These are phyloP conservation scores for Boechera divaricarpa DNA, from an alignment of 345 rosid genomes.

Conservation along the genomic window DNA sequence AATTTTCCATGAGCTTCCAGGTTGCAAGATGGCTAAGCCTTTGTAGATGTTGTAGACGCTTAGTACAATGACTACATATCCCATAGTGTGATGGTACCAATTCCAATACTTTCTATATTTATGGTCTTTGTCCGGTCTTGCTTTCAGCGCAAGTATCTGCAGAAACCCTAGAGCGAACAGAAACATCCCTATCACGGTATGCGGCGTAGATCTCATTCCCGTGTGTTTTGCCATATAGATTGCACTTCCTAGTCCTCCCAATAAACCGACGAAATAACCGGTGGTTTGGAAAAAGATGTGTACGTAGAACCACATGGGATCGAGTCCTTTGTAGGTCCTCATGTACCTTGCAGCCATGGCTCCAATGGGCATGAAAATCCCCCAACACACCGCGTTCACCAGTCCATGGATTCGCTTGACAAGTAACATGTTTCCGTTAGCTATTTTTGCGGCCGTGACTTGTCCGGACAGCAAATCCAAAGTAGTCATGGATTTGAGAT, in stretches of 20 bases:
- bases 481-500: slow-evolving; percentile 64
- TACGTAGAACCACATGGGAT: slow-evolving; percentile 60
- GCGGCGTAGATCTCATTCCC: not conserved
- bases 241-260: slow-evolving; percentile 40
- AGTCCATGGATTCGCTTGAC: slow-evolving; percentile 66
- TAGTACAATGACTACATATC: slow-evolving; percentile 61
- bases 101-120: slow-evolving; percentile 74
- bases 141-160: not conserved
- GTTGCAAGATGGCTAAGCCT: slow-evolving; percentile 66
- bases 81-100: slow-evolving; percentile 65
- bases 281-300: slow-evolving; percentile 61
- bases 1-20: slow-evolving; percentile 65
- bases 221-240: slow-evolving; percentile 21
- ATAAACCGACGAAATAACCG: slow-evolving; percentile 60
- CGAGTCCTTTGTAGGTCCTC: slow-evolving; percentile 64
- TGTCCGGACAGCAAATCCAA: slow-evolving; percentile 64
- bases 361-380: slow-evolving; percentile 70
- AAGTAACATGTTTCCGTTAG: slow-evolving; percentile 26
- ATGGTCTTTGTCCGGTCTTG: too few relatives aligned
- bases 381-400: slow-evolving; percentile 76
- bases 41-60: slow-evolving; percentile 64
- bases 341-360: slow-evolving; percentile 71
- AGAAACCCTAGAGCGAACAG: not conserved
- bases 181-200: slow-evolving; percentile 1
- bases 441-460: slow-evolving; percentile 22